These are phyloP conservation scores for Nicotiana paniculata DNA, from an alignment of 257 asterid species.

Conservation along the genomic window DNA sequence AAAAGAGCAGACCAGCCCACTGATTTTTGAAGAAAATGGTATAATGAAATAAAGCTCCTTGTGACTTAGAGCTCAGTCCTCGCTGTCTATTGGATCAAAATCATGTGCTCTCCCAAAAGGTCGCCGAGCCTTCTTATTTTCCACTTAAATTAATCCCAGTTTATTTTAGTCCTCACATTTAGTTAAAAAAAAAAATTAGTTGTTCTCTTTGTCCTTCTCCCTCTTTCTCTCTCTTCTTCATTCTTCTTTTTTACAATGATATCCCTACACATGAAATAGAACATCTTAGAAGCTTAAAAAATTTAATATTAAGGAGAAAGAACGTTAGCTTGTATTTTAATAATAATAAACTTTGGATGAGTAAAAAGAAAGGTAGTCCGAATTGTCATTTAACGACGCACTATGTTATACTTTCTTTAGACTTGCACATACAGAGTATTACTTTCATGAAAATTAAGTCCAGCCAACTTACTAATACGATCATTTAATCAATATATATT, in stretches of 20 bases:
- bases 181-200: background rate
- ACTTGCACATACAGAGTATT: too few relatives aligned
- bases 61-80: conserved; percentile 36
- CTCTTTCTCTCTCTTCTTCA: background rate
- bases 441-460: background rate
- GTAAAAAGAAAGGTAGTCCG: too few relatives aligned
- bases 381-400: too few relatives aligned
- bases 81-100: conserved; percentile 52
- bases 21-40: conserved; percentile 10
- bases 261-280: background rate
- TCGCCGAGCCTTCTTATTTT: conserved; percentile 38
- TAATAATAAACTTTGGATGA: background rate
- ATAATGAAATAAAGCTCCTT: conserved; percentile 13
- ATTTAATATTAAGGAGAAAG: background rate
- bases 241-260: background rate
- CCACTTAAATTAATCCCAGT: background rate
- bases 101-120: conserved; percentile 72
- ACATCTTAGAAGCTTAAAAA: background rate
- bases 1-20: background rate
- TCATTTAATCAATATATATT: too few relatives aligned
- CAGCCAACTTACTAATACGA: background rate
- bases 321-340: background rate
- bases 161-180: background rate
- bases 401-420: too few relatives aligned
- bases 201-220: background rate